Conservation (phyloP, 2,329 filamentous ascomycete genomes). For the Fusarium irregulare region DNA sequence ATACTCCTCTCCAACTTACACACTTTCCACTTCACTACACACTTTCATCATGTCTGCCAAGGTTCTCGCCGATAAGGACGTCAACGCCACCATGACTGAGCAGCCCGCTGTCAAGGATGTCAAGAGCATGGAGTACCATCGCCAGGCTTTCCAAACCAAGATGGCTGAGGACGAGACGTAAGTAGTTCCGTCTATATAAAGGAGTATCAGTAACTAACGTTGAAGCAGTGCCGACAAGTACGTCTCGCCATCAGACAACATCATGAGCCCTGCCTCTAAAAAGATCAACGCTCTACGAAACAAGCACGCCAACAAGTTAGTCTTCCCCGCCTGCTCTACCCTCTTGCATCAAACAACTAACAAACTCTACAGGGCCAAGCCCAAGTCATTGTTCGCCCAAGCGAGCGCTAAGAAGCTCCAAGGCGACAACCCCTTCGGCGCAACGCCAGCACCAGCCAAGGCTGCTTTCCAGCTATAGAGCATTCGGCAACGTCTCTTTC, state of each 20-base stretch:
- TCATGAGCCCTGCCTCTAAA: constrained; percentile 87
- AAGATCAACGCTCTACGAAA: constrained; percentile 84
- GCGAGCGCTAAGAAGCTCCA: constrained; percentile 72
- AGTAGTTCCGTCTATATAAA: constrained; percentile 40
- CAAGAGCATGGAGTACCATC: constrained; percentile 81
- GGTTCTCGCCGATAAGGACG: constrained; percentile 73
- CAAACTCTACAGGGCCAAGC: constrained; percentile 64
- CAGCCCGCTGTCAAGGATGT: constrained; percentile 58
- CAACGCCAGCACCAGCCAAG: constrained; percentile 50
- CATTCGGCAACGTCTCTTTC: constrained; percentile 2
- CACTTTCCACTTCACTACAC: background rate
- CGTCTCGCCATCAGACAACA: constrained; percentile 86
- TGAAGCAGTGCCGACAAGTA: constrained; percentile 64
- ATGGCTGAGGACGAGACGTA: constrained; percentile 73
- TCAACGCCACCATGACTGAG: constrained; percentile 65
- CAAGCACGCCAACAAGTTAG: constrained; percentile 83
- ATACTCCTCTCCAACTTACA: background rate
- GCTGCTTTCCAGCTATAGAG: constrained; percentile 36
- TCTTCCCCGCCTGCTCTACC: constrained; percentile 31
- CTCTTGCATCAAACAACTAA: constrained; percentile 27
- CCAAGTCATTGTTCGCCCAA: constrained; percentile 75
- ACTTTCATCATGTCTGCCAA: constrained; percentile 64
- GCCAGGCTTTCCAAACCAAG: constrained; percentile 78
- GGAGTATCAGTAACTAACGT: constrained; percentile 18
- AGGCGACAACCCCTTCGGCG: constrained; percentile 57